Conservation (phyloP, 306 rosid species). For the Acacia acuminata region DNA sequence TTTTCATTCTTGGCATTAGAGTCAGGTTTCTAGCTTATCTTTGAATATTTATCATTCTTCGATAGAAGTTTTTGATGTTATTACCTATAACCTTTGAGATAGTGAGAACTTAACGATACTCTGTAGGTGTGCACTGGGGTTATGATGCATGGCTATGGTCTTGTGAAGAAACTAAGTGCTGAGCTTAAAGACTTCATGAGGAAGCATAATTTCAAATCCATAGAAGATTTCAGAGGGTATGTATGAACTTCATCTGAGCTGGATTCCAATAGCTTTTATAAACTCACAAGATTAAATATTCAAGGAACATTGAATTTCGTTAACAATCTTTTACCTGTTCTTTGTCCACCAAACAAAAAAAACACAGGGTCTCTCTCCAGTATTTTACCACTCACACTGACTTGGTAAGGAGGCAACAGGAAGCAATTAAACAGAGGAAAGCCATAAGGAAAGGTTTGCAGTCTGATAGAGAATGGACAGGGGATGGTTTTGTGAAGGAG, state of each 20-base stretch:
- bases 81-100: not conserved
- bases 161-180: conserved; percentile 78
- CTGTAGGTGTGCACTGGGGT: conserved; percentile 95
- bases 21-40: not conserved
- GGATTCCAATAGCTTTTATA: conserved; percentile 11
- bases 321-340: not conserved
- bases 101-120: not conserved
- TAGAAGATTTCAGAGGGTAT: conserved; percentile 97
- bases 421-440: conserved; percentile 81
- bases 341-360: not conserved
- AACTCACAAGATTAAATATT: not conserved
- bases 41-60: not conserved
- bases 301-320: not conserved
- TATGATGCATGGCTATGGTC: conserved; percentile 97
- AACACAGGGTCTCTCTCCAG: conserved; percentile 70
- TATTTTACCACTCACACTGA: conserved; percentile 94
- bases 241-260: conserved; percentile 6
- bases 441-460: conserved; percentile 78
- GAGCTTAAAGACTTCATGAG: conserved; percentile 93
- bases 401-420: conserved; percentile 82
- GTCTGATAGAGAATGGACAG: conserved; percentile 97
- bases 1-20: too few species aligned
- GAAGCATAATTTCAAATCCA: conserved; percentile 74
- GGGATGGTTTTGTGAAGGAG: conserved; percentile 94
- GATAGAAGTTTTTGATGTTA: not conserved